These are phyloP conservation scores for Urtica urens DNA, from an alignment of 306 rosid genomes.

Conservation along the genomic window DNA sequence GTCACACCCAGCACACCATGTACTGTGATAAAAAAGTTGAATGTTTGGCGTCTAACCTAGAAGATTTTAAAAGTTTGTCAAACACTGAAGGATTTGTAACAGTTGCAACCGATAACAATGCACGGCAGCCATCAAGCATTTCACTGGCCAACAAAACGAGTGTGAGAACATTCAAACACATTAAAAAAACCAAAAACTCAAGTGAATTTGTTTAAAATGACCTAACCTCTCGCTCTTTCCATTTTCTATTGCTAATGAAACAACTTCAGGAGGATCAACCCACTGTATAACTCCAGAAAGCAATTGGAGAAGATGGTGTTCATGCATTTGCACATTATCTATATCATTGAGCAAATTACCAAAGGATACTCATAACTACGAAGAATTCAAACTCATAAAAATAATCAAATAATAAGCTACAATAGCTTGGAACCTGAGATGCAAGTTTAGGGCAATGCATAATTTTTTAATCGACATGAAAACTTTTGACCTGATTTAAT, in stretches of 20 bases:
- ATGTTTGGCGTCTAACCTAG: conserved; percentile 34
- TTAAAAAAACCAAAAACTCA: not conserved
- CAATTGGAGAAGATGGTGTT: conserved; percentile 66
- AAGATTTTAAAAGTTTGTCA: conserved; percentile 56
- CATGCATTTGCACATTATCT: conserved; percentile 70
- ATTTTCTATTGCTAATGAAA: conserved; percentile 59
- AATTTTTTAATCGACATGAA: not conserved
- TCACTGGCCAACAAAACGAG: conserved; percentile 47
- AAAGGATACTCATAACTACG: not conserved
- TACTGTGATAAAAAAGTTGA: not conserved
- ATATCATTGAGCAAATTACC: conserved; percentile 19
- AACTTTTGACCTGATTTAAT: not conserved
- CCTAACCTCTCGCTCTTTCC: conserved; percentile 85
- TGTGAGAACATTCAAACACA: conserved; percentile 10
- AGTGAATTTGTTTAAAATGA: conserved; percentile 9
- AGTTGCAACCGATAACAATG: conserved; percentile 70
- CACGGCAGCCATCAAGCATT: conserved; percentile 97
- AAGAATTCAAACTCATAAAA: conserved; percentile 10
- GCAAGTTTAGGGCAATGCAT: not conserved
- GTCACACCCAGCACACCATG: not conserved
- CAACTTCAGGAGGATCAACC: conserved; percentile 87
- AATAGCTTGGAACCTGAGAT: not conserved
- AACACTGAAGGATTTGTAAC: conserved; percentile 59
- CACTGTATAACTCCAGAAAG: conserved; percentile 76
- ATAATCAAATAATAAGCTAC: not conserved